Base-by-base conservation (phyloP, 257 asterid species). In the Lycium barbarum region DNA sequence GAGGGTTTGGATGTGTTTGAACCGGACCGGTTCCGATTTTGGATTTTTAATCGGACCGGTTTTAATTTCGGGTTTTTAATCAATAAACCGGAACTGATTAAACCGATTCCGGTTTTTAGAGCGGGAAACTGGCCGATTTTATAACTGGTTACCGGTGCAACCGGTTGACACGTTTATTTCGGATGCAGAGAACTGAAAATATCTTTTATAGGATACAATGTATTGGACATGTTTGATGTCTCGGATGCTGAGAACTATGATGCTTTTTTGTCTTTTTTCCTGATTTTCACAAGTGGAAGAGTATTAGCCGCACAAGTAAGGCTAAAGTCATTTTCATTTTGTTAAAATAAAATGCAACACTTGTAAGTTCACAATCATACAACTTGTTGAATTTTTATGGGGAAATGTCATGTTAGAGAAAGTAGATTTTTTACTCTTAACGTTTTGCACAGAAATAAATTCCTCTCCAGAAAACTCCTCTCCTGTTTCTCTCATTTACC, bases 271-370 rank as follows among this genome's bases (percentile, higher is more conserved):
- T 13, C 62, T 2, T 11, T 22, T 22, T 47, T 9, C 1, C 20
- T 74, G 61, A 13, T 47, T 74, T 74, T 49, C 57, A 12, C 49
- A 6, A 76, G 81, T 13, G 63, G 81, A 76, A 22, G 81, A 11
- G 20, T 76, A 49, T 51, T 6, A 5, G 62, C 81, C 81, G 0
- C 26, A 76, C 81, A 49, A 11, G 62, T 76, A 51, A 65, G 6
- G 62, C 3, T 76, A 11, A 74, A 49, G 81, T 76, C 81, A 12
- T 76, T 74, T 51, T 76, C 81, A 51, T 13, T 76, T 49, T 76
- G 62, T 22, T 13, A 22, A 49, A 13, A 9, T 13, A 22, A 49
- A 13, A 9, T 20, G 43, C 81, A 11, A 74, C 61, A 74, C 81
- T 20, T 74, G 62, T 74, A 76, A 13, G 13, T 6, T 18, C 4